Evolutionary conservation across 345 rosid genomes (phyloP), one percentile per base, ranked within the genome.

Genomic region (Moringa oleifera): DNA sequence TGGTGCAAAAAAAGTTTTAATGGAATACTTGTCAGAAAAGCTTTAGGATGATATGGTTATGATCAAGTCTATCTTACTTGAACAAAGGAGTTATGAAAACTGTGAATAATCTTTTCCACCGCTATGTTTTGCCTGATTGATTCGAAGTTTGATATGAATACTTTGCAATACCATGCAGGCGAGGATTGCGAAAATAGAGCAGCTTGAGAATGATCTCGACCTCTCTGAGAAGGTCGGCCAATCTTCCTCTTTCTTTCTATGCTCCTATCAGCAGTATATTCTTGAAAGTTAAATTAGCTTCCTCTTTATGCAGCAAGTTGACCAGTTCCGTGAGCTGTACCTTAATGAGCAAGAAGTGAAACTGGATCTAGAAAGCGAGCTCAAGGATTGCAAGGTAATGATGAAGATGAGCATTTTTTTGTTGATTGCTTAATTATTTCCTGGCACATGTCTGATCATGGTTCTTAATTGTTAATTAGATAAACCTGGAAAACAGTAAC

Each of bases 131-230:
- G 17, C 22, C 18, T 22, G 24, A 22, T 22, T 53, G 18, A 18
- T 51, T n/a, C 2, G 54, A 51, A 51, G 18, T 51, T 51, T n/a
- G 7, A 18, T 10, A n/a, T 49, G 21, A 7, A n/a, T 19, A 51
- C 51, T 2, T 47, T 47, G 19, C 17, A 47, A 47, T 18, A 61
- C 46, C 57, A 49, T 68, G 58, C 79, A 93, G 98, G 88, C 75
- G 51, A 83, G 85, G 72, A 78, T 58, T 25, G 89, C 81, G 81
- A 90, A 74, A 74, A 83, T 90, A 66, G 97, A 93, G 64, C 90
- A 84, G 76, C 63, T 90, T 70, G 94, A 84, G 76, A 88, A 73
- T 71, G 82, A 85, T 61, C 79, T 93, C 53, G 73, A 52, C 64
- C 64, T 67, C 62, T 75, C 75, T 61, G 82, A 84, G 74, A 88